Base-by-base conservation (phyloP, 495 filamentous ascomycete species). In the Letharia columbiana region DNA sequence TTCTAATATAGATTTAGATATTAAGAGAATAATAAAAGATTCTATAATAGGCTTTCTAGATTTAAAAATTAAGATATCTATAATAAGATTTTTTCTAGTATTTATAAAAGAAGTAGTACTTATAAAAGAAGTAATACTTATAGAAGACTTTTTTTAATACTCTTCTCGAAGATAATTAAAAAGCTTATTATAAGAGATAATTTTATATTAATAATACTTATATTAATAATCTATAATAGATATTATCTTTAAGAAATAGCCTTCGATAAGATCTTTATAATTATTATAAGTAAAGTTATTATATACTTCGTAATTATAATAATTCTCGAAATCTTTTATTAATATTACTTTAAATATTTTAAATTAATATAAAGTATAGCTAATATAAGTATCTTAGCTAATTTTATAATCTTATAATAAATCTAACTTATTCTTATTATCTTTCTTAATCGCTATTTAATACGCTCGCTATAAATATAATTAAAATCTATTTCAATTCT, bases 141-240 rank as follows among this genome's bases (percentile, higher is more conserved):
- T 8, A 15, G 18, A 33, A 33, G 4, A 8, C 31, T 56, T 33
- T n/a, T 58, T 58, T n/a, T 33, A 58, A 11, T 33, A 58, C 12
- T 58, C 20, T 4, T 18, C 12, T 10, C 23, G 23, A 2, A 62
- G 20, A 62, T 44, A 49, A 18, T 4, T 49, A 28, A 62, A 49
- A 49, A 62, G 45, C 33, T 44, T 47, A 62, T 62, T 62, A 28
- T 28, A 10, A 62, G 40, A 62, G 40, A 33, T 45, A 15, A 3
- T 13, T 11, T 62, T 47, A 33, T 62, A 42, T 13, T 11, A 9
- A 7, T 49, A 62, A 62, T 35, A 0, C 37, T 62, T 11, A 33
- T 49, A 62, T 44, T 58, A 58, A 58, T 31, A 58, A 17, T 58
- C 54, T 18, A 20, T 20, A 20, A 20, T 47, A 47, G 15, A 20